Percentiles rank a stretch among this genome's conserved stretches.
These are phyloP conservation scores for Candida orba DNA, from an alignment of 805 yeast species.

Conservation along the genomic window DNA sequence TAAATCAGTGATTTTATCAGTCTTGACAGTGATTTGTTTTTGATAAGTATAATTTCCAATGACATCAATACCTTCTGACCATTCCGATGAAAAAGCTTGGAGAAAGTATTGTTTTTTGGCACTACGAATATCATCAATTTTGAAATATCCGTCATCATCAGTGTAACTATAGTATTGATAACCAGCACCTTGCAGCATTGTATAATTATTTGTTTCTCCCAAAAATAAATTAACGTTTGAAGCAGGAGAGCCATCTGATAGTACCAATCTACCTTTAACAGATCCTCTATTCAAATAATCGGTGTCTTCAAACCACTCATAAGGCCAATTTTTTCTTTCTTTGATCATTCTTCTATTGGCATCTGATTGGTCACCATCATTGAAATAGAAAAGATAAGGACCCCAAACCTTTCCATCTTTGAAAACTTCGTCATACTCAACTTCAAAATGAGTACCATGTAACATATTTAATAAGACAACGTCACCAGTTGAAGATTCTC, in stretches of 20 bases:
- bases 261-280: conserved; percentile 1
- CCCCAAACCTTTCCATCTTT: conserved; percentile 3
- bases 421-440: not conserved
- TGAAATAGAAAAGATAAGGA: conserved; percentile 2
- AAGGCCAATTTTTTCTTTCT: conserved; percentile 4
- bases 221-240: conserved; percentile 1
- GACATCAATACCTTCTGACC: conserved; percentile 4
- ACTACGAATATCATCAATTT: not conserved
- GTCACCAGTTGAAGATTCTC: conserved; percentile 3
- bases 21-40: not conserved
- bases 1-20: not conserved
- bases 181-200: conserved; percentile 4
- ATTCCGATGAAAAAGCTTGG: conserved; percentile 3
- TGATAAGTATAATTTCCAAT: conserved; percentile 1
- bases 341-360: conserved; percentile 3
- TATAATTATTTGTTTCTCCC: conserved; percentile 1
- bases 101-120: conserved; percentile 1
- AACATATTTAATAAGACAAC: conserved; percentile 3
- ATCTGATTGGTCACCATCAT: conserved; percentile 3
- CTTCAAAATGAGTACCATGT: conserved; percentile 5
- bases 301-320: conserved; percentile 1
- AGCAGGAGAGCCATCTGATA: conserved; percentile 4
- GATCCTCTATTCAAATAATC: conserved; percentile 1
- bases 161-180: conserved; percentile 4
- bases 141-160: conserved; percentile 3